Evolutionary conservation across 495 filamentous ascomycete species (phyloP), one percentile per base, ranked within the genome.

Genomic region (Neurospora sp.): DNA sequence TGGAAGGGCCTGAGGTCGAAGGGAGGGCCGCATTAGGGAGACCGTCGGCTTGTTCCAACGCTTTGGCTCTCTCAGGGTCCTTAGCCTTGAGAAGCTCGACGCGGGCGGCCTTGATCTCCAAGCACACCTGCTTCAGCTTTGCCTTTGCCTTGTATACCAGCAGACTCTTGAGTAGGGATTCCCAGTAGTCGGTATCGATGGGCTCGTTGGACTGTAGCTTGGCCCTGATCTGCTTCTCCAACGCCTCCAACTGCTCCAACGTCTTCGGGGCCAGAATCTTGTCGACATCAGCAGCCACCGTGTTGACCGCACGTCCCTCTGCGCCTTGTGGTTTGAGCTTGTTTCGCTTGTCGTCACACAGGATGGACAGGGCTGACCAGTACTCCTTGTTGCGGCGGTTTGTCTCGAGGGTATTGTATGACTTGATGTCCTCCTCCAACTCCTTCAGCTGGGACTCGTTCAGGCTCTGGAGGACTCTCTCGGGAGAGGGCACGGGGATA

Each of bases 161-260:
- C 48, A 99, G 83, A 77, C 91, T 97, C 74, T 90, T 89, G 68
- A 98, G 85, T 3, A 99, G 86, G 77, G 96, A 92, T 75, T 97
- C 94, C 96, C 96, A 99, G 80, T 98, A 99, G 80, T 99, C 96
- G 5, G 91, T 93, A 83, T 99, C 96, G 77, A 98, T 94, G 11
- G 92, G 91, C 79, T 98, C 94, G 74, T 97, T 90, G 14, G 93
- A 96, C 53, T 90, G 86, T 46, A 99, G 80, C 81, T 98, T 99
- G 10, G 83, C 83, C 74, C 87, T 88, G 76, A 99, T 94, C 80
- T 97, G 94, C 70, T 84, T 87, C 82, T 98, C 96, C 37, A 99
- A 85, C 27, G 85, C 86, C 79, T 94, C 89, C 7, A 99, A 86
- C 76, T 98, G 93, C 78, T 94, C 91, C 48, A 92, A 90, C n/a